These are phyloP conservation scores for Eremothecium gossypii DNA, from an alignment of 1,139 yeast species.

Conservation along the genomic window DNA sequence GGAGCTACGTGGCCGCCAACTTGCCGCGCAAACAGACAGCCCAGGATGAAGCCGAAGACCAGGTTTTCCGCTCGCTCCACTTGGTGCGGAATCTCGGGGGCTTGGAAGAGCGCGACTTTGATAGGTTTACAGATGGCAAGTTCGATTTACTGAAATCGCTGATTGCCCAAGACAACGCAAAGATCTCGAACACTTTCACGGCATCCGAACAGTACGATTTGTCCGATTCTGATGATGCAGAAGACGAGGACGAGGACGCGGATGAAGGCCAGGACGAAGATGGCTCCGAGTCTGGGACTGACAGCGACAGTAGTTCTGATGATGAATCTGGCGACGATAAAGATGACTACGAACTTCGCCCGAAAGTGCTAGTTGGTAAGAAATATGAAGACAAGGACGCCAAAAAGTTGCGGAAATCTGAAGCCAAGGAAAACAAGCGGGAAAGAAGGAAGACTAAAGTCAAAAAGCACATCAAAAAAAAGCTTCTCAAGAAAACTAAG, in stretches of 20 bases:
- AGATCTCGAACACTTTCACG: slow-evolving; percentile 19
- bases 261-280: slow-evolving; percentile 19
- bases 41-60: slow-evolving; percentile 64
- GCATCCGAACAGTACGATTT: slow-evolving; percentile 23
- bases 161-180: slow-evolving; percentile 35
- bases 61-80: slow-evolving; percentile 78
- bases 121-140: slow-evolving; percentile 70
- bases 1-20: slow-evolving; percentile 33
- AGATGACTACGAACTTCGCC: slow-evolving; percentile 33
- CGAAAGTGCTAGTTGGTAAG: slow-evolving; percentile 52
- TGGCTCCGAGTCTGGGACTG: slow-evolving; percentile 30
- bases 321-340: slow-evolving; percentile 30
- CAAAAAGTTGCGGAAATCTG: slow-evolving; percentile 76
- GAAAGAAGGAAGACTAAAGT: slow-evolving; percentile 86
- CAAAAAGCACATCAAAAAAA: slow-evolving; percentile 87
- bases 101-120: slow-evolving; percentile 81
- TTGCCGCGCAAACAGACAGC: slow-evolving; percentile 44
- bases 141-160: slow-evolving; percentile 65
- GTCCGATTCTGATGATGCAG: slow-evolving; percentile 12
- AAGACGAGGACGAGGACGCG: slow-evolving; percentile 15
- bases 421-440: slow-evolving; percentile 71
- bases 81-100: slow-evolving; percentile 67
- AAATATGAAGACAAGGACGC: slow-evolving; percentile 75
- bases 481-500: slow-evolving; percentile 48
- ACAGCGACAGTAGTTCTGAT: slow-evolving; percentile 14